Evolutionary conservation across 2,329 filamentous ascomycete species (phyloP).

Genomic region (Sordariomycetes sp.): DNA sequence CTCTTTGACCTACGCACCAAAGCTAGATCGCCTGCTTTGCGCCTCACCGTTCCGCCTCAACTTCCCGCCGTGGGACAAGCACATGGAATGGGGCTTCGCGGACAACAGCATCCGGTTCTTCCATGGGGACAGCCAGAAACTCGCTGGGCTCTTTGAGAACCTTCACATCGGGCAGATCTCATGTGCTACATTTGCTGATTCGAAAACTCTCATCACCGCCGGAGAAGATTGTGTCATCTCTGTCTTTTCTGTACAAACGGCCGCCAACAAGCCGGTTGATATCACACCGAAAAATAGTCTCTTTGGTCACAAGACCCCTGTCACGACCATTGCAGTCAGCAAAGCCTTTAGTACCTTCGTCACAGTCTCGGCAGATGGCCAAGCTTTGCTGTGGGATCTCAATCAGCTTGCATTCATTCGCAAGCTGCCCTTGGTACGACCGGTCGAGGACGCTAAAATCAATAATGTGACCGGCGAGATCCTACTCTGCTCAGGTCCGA

Average conservation of each 20-base stretch:
- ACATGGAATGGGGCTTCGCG: constrained; percentile 91
- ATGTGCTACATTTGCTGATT: constrained; percentile 75
- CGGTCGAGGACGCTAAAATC: constrained; percentile 68
- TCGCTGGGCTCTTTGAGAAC: constrained; percentile 86
- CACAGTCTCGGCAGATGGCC: constrained; percentile 72
- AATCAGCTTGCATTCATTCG: constrained; percentile 84
- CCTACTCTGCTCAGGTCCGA: constrained; percentile 68
- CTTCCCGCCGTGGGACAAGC: constrained; percentile 85
- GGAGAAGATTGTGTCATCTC: constrained; percentile 89
- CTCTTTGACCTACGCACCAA: constrained; percentile 68
- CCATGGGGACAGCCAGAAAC: constrained; percentile 67
- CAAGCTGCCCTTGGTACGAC: constrained; percentile 51
- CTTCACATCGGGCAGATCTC: constrained; percentile 87
- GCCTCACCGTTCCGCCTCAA: constrained; percentile 79
- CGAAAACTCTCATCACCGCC: constrained; percentile 81
- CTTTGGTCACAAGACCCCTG: constrained; percentile 81
- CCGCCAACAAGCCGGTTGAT: constrained; percentile 62
- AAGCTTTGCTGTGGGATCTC: constrained; percentile 86
- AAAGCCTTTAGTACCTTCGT: constrained; percentile 83
- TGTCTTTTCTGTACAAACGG: constrained; percentile 64
- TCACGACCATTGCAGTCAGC: constrained; percentile 75
- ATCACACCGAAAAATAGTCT: constrained; percentile 70
- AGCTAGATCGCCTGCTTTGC: constrained; percentile 74
- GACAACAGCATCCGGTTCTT: constrained; percentile 92
- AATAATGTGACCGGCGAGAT: constrained; percentile 90